Percentiles rank a stretch among this genome's conserved stretches.
phyloP scores from a whole-genome alignment of 495 filamentous ascomycete species.

The Lepidopterella palustris region DNA sequence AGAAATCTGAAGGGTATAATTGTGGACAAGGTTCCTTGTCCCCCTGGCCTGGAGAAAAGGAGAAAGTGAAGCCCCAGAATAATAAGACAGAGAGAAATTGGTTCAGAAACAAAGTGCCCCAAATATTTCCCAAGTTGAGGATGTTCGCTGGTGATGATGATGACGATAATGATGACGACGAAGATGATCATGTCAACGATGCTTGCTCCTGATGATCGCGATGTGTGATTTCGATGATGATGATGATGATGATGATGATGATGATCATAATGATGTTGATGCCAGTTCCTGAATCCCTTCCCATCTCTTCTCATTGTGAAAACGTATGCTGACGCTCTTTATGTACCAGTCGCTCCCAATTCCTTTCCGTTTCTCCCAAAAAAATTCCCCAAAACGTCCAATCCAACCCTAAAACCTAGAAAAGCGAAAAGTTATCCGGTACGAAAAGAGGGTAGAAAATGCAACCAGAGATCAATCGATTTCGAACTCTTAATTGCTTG shows the following conservation, averaged over 20 bases:
- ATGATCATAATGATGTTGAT: background rate
- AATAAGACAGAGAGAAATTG: slow-evolving; percentile 1
- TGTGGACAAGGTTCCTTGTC: background rate
- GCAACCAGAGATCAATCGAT: background rate
- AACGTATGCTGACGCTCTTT: background rate
- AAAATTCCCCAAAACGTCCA: background rate
- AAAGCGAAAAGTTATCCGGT: background rate
- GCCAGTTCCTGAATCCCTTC: background rate
- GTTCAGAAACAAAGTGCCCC: no score
- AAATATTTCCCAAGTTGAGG: background rate
- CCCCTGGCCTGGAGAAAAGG: background rate
- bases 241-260: background rate
- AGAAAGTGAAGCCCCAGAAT: background rate
- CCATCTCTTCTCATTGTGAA: background rate
- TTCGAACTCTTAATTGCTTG: background rate
- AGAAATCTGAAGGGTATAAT: slow-evolving; percentile 1
- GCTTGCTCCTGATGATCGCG: slow-evolving; percentile 6
- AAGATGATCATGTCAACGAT: slow-evolving; percentile 17
- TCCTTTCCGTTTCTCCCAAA: background rate
- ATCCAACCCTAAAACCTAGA: background rate
- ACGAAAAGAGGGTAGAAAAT: background rate
- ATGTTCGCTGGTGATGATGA: background rate
- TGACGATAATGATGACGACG: slow-evolving; percentile 6
- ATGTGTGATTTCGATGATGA: background rate
- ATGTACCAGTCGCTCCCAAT: background rate